phyloP scores from a whole-genome alignment of 2,329 filamentous ascomycete genomes.

The Juglanconis juglandina region DNA sequence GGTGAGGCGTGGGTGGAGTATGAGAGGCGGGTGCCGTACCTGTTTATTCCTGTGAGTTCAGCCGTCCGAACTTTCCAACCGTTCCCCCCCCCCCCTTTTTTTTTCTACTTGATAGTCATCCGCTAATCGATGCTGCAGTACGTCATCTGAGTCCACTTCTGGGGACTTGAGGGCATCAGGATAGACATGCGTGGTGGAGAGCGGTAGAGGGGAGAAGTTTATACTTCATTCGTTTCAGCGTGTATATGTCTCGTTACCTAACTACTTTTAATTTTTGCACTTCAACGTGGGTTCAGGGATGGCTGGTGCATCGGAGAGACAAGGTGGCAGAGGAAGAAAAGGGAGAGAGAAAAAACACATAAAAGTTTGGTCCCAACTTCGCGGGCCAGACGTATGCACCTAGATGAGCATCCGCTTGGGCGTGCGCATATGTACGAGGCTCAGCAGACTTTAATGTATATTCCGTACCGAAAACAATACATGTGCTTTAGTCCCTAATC shows the following conservation, averaged over 20 bases:
- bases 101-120: too few species aligned
- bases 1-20: constrained; percentile 81
- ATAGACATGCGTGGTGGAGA: not conserved
- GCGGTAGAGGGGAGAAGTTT: not conserved
- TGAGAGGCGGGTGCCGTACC: constrained; percentile 72
- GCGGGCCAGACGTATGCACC: not conserved
- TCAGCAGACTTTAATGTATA: not conserved
- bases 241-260: constrained; percentile 14
- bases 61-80: constrained; percentile 40
- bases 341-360: not conserved
- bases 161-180: not conserved
- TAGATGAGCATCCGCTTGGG: too few species aligned
- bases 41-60: constrained; percentile 61
- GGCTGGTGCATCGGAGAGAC: not conserved
- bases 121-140: constrained; percentile 29
- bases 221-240: constrained; percentile 4
- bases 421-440: not conserved
- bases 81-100: not conserved
- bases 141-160: constrained; percentile 33
- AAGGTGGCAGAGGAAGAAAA: not conserved
- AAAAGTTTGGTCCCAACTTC: not conserved
- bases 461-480: not conserved
- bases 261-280: constrained; percentile 11
- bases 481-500: too few species aligned
- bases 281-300: too few species aligned